Evolutionary conservation across 495 filamentous ascomycete genomes (phyloP), one percentile per base, ranked within the genome.

Genomic region (Glutinoglossum americanum): DNA sequence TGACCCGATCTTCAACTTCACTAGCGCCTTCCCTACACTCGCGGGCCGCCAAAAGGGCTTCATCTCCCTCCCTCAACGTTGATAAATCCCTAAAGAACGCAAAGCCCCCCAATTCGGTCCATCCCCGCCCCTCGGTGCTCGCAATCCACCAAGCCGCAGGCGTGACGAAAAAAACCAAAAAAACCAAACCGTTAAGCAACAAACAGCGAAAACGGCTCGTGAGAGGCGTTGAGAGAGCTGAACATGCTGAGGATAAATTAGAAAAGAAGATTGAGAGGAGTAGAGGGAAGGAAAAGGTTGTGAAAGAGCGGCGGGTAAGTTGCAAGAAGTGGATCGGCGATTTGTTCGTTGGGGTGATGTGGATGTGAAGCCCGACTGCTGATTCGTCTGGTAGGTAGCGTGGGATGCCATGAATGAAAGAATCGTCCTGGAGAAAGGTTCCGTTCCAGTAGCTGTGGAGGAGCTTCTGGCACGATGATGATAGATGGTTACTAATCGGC

Each of bases 191-290:
- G 23, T 75, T 84, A 59, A 81, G 79, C 56, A 73, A 76, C 62
- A 79, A 79, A 57, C 84, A 87, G 60, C 75, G 78, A 10, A 66
- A 75, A 64, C 72, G 87, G 51, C 77, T 84, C 32, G 78, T 86
- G 63, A 84, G 81, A 69, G 80, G 71, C 27, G 72, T 88, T 62
- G 85, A 89, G 64, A 76, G 79, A 59, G 88, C 85, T 35, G 84
- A 84, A 62, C 74, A 74, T 7, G 70, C 83, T 62, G 70, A 80
- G 66, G 85, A 87, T 63, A 81, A 81, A 64, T 73, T 79, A 55
- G 79, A 82, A 64, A 74, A 71, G 56, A 93, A 89, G 66, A 71
- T 85, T 48, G 71, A 77, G 56, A 79, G 79, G 64, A 89, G 83
- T 68, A 71, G 78, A 61, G 73, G 63, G 19, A 75, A 74, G 56